These are phyloP conservation scores for Blastobotrys arbuscula DNA, from an alignment of 1,139 yeast species.

Conservation along the genomic window DNA sequence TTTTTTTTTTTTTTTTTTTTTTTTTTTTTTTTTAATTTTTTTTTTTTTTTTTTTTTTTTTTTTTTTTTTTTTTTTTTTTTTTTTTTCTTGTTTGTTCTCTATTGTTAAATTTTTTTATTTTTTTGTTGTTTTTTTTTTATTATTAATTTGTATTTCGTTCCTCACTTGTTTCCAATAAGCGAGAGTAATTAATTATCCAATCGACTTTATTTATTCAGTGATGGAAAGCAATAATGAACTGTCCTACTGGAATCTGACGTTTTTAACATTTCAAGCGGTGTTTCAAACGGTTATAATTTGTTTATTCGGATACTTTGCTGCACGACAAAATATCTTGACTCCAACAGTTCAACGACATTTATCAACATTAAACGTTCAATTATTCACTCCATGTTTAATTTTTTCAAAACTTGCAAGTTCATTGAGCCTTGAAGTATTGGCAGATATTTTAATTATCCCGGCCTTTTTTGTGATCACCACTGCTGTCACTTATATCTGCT, in stretches of 20 bases:
- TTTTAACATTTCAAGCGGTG: slow-evolving; percentile 72
- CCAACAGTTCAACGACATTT: slow-evolving; percentile 60
- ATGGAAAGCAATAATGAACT: slow-evolving; percentile 20
- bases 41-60: not conserved
- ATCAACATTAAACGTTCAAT: slow-evolving; percentile 65
- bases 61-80: not conserved
- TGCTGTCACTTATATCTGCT: slow-evolving; percentile 52
- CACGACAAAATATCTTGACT: slow-evolving; percentile 53
- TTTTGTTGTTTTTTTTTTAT: no score
- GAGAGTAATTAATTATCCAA: no score
- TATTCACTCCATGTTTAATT: slow-evolving; percentile 80
- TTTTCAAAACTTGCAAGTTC: slow-evolving; percentile 76
- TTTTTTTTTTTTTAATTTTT: no score
- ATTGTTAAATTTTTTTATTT: no score
- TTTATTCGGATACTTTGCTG: slow-evolving; percentile 65
- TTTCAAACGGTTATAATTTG: slow-evolving; percentile 71
- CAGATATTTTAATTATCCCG: slow-evolving; percentile 69
- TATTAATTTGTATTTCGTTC: no score
- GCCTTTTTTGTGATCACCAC: slow-evolving; percentile 64
- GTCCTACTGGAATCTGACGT: slow-evolving; percentile 53
- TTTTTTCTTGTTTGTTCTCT: not conserved
- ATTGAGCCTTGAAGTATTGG: slow-evolving; percentile 56
- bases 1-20: no score
- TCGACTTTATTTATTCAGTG: not conserved
- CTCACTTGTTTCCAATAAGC: no score